Evolutionary conservation across 139 green algal genomes (phyloP).

Genomic region (Chlorella sp.): DNA sequence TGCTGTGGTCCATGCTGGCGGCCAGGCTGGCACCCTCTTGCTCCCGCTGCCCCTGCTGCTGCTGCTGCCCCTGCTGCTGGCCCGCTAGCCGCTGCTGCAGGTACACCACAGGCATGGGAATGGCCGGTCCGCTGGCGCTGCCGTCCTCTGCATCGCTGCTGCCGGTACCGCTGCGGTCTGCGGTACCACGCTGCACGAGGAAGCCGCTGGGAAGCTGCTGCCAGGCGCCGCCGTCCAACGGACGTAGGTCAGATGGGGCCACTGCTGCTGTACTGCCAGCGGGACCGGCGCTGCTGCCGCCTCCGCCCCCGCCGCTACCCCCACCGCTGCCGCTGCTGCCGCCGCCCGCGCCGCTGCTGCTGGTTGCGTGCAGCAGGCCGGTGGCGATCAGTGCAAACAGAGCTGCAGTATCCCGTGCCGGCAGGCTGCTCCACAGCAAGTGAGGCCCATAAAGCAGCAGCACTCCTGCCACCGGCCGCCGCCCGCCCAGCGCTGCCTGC

Average conservation of each 20-base stretch:
- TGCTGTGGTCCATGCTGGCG: neutral
- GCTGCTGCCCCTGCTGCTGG: neutral
- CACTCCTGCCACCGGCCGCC: slow-evolving; percentile 17
- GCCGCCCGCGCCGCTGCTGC: neutral
- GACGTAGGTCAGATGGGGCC: neutral
- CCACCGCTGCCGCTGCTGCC: neutral
- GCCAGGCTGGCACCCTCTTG: neutral
- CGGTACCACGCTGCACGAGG: slow-evolving; percentile 28
- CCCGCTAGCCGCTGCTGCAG: neutral
- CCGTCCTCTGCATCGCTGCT: neutral
- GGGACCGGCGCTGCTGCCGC: neutral
- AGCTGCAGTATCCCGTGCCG: slow-evolving; percentile 27
- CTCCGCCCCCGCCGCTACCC: neutral
- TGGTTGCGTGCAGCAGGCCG: slow-evolving; percentile 40
- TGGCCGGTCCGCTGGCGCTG: neutral
- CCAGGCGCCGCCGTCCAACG: slow-evolving; percentile 31
- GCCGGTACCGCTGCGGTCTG: neutral
- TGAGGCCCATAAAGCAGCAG: slow-evolving; percentile 48
- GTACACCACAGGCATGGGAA: slow-evolving; percentile 6
- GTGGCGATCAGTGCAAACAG: slow-evolving; percentile 33
- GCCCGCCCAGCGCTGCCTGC: neutral
- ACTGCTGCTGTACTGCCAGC: neutral
- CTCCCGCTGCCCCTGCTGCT: neutral
- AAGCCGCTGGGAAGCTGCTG: slow-evolving; percentile 46
- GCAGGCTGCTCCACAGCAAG: slow-evolving; percentile 46